Evolutionary conservation across 768 basidiomycete species (phyloP).

Genomic region (Suillus placidus): DNA sequence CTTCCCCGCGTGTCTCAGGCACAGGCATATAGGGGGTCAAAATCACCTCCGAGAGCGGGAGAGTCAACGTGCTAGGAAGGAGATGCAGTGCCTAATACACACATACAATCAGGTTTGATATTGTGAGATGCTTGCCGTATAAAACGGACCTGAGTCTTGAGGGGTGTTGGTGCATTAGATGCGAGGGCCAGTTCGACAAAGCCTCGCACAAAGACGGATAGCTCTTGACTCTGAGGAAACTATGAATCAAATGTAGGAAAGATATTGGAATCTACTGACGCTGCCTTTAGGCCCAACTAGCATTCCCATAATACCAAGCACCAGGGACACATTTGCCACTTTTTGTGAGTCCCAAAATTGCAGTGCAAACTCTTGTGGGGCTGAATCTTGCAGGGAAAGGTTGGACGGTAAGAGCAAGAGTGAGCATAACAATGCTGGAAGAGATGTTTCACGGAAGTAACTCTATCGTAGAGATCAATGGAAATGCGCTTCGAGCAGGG

Average conservation of each 20-base stretch:
- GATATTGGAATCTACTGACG: slow-evolving; percentile 42
- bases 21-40: slow-evolving; percentile 76
- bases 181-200: slow-evolving; percentile 87
- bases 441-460: slow-evolving; percentile 90
- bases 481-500: slow-evolving; percentile 2
- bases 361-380: slow-evolving; percentile 89
- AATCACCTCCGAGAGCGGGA: slow-evolving; percentile 66
- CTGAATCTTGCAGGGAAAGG: slow-evolving; percentile 54
- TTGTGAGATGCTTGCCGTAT: not conserved
- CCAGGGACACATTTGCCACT: slow-evolving; percentile 73
- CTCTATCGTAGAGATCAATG: slow-evolving; percentile 55
- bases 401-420: slow-evolving; percentile 72
- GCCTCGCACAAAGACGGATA: slow-evolving; percentile 65
- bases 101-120: slow-evolving; percentile 31
- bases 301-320: slow-evolving; percentile 84
- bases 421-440: slow-evolving; percentile 67
- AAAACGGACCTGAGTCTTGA: slow-evolving; percentile 79
- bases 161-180: slow-evolving; percentile 86
- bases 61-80: slow-evolving; percentile 56
- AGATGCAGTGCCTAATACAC: slow-evolving; percentile 53
- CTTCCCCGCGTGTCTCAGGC: slow-evolving; percentile 84
- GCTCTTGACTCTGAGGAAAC: slow-evolving; percentile 53
- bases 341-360: slow-evolving; percentile 98
- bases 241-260: slow-evolving; percentile 8
- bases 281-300: slow-evolving; percentile 74